Percentiles rank a stretch among this genome's conserved stretches.
phyloP scores from a whole-genome alignment of 2,329 filamentous ascomycete species.

The Fusarium sp. region DNA sequence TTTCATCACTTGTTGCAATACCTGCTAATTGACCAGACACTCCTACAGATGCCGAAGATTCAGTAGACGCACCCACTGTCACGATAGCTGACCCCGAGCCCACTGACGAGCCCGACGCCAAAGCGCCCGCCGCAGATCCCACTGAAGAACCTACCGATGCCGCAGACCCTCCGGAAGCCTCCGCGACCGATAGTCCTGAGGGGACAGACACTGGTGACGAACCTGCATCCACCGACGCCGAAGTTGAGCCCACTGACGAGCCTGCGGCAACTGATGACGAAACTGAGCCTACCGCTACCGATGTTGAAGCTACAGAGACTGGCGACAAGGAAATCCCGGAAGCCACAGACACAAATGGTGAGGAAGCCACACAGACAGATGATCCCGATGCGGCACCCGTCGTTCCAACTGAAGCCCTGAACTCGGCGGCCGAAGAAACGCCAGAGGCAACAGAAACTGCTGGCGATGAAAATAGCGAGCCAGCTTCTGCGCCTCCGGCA shows the following conservation, averaged over 20 bases:
- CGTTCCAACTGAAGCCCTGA: not conserved
- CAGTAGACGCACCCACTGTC: not conserved
- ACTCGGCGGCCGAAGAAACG: constrained; percentile 2
- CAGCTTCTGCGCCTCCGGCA: not conserved
- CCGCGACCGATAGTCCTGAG: not conserved
- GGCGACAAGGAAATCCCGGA: not conserved
- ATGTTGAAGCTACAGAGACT: not conserved
- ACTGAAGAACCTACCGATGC: not conserved
- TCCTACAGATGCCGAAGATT: not conserved
- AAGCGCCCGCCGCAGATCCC: not conserved
- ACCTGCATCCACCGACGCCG: not conserved
- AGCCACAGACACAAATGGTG: constrained; percentile 7
- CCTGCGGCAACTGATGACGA: not conserved
- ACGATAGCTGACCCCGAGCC: not conserved
- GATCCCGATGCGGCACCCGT: not conserved
- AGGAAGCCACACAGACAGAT: not conserved
- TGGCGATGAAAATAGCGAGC: not conserved
- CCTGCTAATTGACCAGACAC: not conserved
- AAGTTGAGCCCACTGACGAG: not conserved
- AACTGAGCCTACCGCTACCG: not conserved
- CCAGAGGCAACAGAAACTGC: not conserved
- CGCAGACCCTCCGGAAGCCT: not conserved
- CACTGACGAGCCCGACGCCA: not conserved
- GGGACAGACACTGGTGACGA: not conserved
- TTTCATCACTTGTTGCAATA: not conserved